Percentiles rank a stretch among this genome's conserved stretches.
These are phyloP conservation scores for Elongisporangium undulatum DNA, from an alignment of 352 stramenopile species.

Conservation along the genomic window DNA sequence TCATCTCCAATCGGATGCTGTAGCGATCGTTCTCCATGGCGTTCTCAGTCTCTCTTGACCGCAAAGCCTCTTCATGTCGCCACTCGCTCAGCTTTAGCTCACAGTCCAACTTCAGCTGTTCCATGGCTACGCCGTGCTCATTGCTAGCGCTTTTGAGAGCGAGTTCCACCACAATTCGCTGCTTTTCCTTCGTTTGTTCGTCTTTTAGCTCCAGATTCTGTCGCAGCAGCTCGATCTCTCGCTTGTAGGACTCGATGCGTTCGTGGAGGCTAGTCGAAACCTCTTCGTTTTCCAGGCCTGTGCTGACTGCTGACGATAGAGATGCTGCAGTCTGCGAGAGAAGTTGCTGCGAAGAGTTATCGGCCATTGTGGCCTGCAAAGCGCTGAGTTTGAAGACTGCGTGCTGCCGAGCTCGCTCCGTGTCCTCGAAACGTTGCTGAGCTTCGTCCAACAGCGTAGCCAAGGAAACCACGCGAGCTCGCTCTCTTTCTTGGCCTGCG, in stretches of 20 bases:
- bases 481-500: conserved; percentile 24
- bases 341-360: conserved; percentile 19
- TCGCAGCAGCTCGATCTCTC: conserved; percentile 56
- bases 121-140: conserved; percentile 37
- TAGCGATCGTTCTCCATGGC: conserved; percentile 63
- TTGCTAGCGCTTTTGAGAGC: conserved; percentile 39
- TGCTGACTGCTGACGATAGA: background rate
- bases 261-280: conserved; percentile 13
- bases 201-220: conserved; percentile 49
- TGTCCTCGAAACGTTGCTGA: conserved; percentile 43
- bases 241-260: conserved; percentile 60
- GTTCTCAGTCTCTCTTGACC: conserved; percentile 42
- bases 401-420: conserved; percentile 48
- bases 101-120: conserved; percentile 45
- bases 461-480: conserved; percentile 26
- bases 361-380: conserved; percentile 31
- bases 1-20: conserved; percentile 61
- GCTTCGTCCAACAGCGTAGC: conserved; percentile 30
- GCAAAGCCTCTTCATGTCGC: conserved; percentile 49
- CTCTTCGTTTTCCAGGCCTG: background rate
- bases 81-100: conserved; percentile 44
- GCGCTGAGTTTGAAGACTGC: conserved; percentile 65
- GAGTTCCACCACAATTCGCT: conserved; percentile 44
- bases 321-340: conserved; percentile 6
- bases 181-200: conserved; percentile 44